These are phyloP conservation scores for Fusarium subglutinans DNA, from an alignment of 2,329 filamentous ascomycete species.

Conservation along the genomic window DNA sequence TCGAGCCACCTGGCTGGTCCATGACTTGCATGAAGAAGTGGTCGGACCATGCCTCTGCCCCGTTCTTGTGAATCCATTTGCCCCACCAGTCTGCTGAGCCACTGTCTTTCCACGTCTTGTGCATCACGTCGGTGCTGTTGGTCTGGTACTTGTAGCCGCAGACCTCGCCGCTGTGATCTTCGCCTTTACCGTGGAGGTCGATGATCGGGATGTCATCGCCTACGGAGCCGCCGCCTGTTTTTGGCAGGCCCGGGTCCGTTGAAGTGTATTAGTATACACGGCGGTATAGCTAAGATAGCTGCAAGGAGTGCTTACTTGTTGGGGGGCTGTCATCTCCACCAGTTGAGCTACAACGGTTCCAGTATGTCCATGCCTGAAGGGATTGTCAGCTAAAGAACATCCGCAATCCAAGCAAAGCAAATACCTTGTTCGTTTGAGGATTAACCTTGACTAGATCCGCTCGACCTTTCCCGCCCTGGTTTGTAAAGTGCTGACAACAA, in stretches of 20 bases:
- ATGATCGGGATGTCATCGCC: background rate
- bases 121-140: background rate
- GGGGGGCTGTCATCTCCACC: background rate
- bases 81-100: background rate
- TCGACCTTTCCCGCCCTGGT: background rate
- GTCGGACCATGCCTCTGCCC: background rate
- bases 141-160: background rate
- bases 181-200: background rate
- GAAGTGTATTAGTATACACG: background rate
- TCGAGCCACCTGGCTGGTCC: background rate
- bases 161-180: background rate
- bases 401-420: accelerated
- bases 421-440: background rate
- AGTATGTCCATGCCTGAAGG: background rate
- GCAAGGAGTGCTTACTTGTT: background rate
- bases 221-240: background rate
- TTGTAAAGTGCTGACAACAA: background rate
- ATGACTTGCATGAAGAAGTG: background rate
- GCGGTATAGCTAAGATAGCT: accelerated
- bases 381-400: background rate
- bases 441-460: background rate
- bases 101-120: background rate
- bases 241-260: background rate
- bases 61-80: background rate
- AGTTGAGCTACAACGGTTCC: background rate